These are phyloP conservation scores for Globisporangium nagaii DNA, from an alignment of 352 stramenopile species.

Conservation along the genomic window DNA sequence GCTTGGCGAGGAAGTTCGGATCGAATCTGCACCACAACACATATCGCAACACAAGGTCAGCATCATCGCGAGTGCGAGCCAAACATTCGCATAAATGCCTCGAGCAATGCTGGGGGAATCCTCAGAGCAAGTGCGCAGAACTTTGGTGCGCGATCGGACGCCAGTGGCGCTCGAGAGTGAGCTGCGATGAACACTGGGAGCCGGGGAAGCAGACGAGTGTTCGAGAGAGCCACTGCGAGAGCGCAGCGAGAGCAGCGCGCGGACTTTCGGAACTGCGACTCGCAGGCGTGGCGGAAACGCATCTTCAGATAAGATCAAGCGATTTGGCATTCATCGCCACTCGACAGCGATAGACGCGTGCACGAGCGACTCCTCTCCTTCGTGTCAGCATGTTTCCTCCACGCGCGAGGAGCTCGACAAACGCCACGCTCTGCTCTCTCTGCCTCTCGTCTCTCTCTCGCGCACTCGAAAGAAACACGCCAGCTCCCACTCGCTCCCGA, in stretches of 20 bases:
- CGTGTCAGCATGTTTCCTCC: constrained; percentile 8
- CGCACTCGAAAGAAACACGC: background rate
- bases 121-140: constrained; percentile 23
- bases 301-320: constrained; percentile 86
- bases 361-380: constrained; percentile 37
- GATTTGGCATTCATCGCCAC: constrained; percentile 75
- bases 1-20: constrained; percentile 75
- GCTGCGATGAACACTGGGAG: background rate
- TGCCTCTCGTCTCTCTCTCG: background rate
- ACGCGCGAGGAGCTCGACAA: constrained; percentile 23
- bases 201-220: no score
- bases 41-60: constrained; percentile 9
- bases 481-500: no score
- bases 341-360: background rate
- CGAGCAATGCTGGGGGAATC: constrained; percentile 11
- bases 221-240: background rate
- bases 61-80: background rate
- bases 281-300: constrained; percentile 1
- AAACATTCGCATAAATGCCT: background rate
- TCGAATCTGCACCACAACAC: constrained; percentile 49
- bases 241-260: constrained; percentile 2
- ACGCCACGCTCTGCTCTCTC: background rate
- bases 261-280: constrained; percentile 8
- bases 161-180: background rate
- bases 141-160: background rate